Base-by-base conservation (phyloP, 176 grass and related monocot species). In the Oropetium thomaeum region DNA sequence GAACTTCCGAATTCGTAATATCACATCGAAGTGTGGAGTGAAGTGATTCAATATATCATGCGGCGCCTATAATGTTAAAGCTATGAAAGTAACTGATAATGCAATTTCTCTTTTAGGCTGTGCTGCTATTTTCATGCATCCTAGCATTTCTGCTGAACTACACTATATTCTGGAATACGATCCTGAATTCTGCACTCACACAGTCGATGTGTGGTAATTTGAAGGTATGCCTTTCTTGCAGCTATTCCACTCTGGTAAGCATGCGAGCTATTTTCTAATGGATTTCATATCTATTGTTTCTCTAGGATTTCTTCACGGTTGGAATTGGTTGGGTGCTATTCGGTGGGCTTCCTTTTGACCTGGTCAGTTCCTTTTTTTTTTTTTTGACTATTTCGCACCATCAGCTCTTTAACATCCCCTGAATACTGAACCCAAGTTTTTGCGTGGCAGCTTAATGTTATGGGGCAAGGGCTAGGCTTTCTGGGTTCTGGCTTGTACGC, bases 121-220 rank as follows among this genome's bases (percentile, higher is more conserved):
- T 98, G 87, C 82, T 98, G 76, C 72, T 93, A 52, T 88, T 99
- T 75, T 99, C 96, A 43, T 99, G 96, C 76, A 86, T 82, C 66
- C 67, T 99, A 63, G 96, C 96, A 52, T 99, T 99, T 88, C 84
- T 99, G 25, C 78, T 99, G 65, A 99, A 99, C 77, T 99, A 99
- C 76, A 88, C 87, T 48, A 95, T 99, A 69, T 99, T 99, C 78
- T 87, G 92, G 82, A 99, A 99, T 47, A 99, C 96, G 42, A 99
- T 88, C 70, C 81, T 99, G 38, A 99, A 99, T 80, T 98, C 96
- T 77, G 96, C 96, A 70, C 80, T 99, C 58, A 99, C 96, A 62
- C 96, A 96, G 51, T 92, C 89, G 1, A 99, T 99, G 89, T 99
- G 96, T 72, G 96, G 96, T 29, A 99, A 99, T 82, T 87, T 99